Conservation (phyloP, 257 asterid species). For the Solanum dulcamara region DNA sequence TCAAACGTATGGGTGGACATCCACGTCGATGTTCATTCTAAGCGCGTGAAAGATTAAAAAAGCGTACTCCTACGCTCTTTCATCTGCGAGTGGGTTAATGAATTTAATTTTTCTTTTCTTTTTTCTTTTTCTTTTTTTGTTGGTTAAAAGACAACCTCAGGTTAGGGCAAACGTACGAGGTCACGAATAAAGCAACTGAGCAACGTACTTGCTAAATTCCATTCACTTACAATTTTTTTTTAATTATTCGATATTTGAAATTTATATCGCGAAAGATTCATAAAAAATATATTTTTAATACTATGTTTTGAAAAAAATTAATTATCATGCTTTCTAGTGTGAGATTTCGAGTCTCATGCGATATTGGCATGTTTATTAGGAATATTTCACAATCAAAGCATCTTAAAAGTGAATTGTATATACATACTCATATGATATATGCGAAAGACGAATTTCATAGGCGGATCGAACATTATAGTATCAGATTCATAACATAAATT, state of each 20-base stretch:
- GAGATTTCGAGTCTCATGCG: background rate
- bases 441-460: background rate
- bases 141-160: background rate
- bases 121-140: background rate
- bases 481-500: background rate
- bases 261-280: background rate
- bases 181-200: background rate
- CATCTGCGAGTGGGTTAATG: background rate
- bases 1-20: background rate
- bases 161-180: conserved; percentile 1
- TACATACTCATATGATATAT: background rate
- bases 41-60: background rate
- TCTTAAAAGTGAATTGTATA: background rate
- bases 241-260: background rate
- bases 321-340: no score
- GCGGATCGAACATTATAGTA: background rate
- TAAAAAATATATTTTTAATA: background rate
- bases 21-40: background rate
- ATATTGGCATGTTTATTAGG: background rate
- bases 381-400: background rate
- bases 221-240: background rate
- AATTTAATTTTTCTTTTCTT: background rate
- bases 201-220: background rate
- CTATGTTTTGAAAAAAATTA: background rate
- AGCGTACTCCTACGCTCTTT: background rate